phyloP scores from a whole-genome alignment of 2,329 filamentous ascomycete species.

The Ophiostoma sp. region DNA sequence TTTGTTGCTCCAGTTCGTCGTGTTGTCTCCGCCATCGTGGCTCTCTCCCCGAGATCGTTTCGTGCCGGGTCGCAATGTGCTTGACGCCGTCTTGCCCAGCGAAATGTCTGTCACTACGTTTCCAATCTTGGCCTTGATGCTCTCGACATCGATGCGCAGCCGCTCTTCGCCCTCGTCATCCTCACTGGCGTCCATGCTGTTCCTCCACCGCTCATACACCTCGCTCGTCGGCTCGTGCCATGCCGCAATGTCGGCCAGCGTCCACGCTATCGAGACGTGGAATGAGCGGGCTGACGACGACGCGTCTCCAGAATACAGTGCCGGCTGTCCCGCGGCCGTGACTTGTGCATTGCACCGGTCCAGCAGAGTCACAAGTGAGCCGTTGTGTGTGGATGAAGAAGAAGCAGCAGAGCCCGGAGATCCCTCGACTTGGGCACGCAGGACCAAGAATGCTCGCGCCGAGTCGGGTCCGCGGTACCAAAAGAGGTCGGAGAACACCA shows the following conservation, averaged over 20 bases:
- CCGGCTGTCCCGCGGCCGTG: conserved; percentile 56
- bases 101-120: conserved; percentile 56
- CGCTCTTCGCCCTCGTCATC: neutral
- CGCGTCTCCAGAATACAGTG: conserved; percentile 53
- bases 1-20: no score
- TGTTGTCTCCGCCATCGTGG: neutral
- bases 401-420: neutral
- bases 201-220: conserved; percentile 29
- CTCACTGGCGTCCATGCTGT: neutral
- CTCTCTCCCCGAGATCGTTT: neutral
- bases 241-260: conserved; percentile 49
- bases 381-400: conserved; percentile 34
- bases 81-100: conserved; percentile 9
- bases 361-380: conserved; percentile 59
- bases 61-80: neutral
- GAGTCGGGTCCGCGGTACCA: conserved; percentile 53
- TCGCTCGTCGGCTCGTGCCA: conserved; percentile 36
- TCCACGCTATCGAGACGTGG: conserved; percentile 89
- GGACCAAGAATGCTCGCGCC: conserved; percentile 77
- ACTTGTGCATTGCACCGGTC: conserved; percentile 60
- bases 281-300: conserved; percentile 47
- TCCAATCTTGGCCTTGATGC: conserved; percentile 69
- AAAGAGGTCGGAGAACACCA: conserved; percentile 38
- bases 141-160: conserved; percentile 51
- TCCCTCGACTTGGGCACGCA: conserved; percentile 48